Percentiles rank a stretch among this genome's conserved stretches.
Conservation (phyloP, 257 asterid species). For the Lithospermum erythrorhizon region DNA sequence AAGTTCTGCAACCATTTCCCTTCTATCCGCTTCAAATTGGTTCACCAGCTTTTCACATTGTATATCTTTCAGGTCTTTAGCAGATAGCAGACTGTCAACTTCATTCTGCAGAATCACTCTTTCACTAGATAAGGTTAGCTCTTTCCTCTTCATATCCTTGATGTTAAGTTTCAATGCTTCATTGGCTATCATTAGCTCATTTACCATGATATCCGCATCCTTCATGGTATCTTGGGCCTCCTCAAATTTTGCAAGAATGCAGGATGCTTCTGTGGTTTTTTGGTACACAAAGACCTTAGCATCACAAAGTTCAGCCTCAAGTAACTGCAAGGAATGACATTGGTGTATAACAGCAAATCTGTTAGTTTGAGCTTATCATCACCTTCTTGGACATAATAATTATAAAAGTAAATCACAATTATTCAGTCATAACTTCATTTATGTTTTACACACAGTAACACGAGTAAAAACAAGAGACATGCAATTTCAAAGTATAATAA, state of each 20-base stretch:
- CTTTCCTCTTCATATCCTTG: slow-evolving; percentile 42
- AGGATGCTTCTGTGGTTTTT: slow-evolving; percentile 79
- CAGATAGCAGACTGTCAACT: slow-evolving; percentile 46
- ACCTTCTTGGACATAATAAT: too few species aligned
- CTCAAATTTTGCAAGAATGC: slow-evolving; percentile 73
- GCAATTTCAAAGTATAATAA: not conserved
- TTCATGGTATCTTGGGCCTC: slow-evolving; percentile 83
- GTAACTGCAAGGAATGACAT: slow-evolving; percentile 36
- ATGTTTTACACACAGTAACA: not conserved
- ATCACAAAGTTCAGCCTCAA: slow-evolving; percentile 67
- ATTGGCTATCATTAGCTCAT: slow-evolving; percentile 81
- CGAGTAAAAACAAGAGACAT: not conserved
- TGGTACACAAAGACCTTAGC: slow-evolving; percentile 66
- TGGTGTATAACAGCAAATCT: too few species aligned
- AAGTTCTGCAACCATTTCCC: slow-evolving; percentile 31
- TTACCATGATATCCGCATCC: slow-evolving; percentile 87
- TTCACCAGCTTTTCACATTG: slow-evolving; percentile 36
- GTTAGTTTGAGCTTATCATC: too few species aligned
- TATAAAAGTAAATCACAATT: not conserved
- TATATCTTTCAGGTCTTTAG: slow-evolving; percentile 40
- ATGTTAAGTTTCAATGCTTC: slow-evolving; percentile 61
- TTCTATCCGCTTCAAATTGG: slow-evolving; percentile 41
- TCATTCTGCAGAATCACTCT: slow-evolving; percentile 36
- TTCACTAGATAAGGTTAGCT: slow-evolving; percentile 28
- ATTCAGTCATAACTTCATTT: not conserved